Conservation (phyloP, 2,329 filamentous ascomycete species). For the Helotiales sp. region DNA sequence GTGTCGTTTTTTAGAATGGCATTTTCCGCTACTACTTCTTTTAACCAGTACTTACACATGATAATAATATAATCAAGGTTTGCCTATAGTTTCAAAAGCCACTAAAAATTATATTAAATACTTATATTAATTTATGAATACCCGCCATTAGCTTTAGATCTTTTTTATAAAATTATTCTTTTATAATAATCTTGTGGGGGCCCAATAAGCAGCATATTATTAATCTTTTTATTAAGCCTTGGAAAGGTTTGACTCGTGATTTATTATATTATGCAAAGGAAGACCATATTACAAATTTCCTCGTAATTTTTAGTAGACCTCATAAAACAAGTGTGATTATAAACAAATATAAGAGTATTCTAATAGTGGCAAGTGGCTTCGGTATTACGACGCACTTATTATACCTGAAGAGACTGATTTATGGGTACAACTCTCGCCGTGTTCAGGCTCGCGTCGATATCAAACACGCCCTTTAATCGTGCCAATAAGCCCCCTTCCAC, state of each 20-base stretch:
- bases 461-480: background rate
- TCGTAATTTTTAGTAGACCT: conserved; percentile 27
- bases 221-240: conserved; percentile 43
- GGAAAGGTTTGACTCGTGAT: conserved; percentile 29
- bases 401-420: conserved; percentile 24
- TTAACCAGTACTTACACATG: conserved; percentile 15
- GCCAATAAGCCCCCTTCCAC: background rate
- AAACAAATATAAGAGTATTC: conserved; percentile 25
- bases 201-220: conserved; percentile 32
- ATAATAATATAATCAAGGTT: conserved; percentile 14
- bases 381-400: conserved; percentile 22
- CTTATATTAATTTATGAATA: conserved; percentile 26
- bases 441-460: conserved; percentile 17
- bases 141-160: no score
- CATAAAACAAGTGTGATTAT: conserved; percentile 18
- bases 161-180: conserved; percentile 40
- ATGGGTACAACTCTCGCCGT: conserved; percentile 23
- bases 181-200: conserved; percentile 39
- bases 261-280: conserved; percentile 11
- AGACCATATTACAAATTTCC: conserved; percentile 20
- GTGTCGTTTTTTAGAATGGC: conserved; percentile 29
- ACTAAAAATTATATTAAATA: conserved; percentile 30
- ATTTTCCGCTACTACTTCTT: conserved; percentile 9
- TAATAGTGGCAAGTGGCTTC: conserved; percentile 31
- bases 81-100: conserved; percentile 23